Evolutionary conservation across 306 rosid species (phyloP).

Genomic region (Castanea crenata): DNA sequence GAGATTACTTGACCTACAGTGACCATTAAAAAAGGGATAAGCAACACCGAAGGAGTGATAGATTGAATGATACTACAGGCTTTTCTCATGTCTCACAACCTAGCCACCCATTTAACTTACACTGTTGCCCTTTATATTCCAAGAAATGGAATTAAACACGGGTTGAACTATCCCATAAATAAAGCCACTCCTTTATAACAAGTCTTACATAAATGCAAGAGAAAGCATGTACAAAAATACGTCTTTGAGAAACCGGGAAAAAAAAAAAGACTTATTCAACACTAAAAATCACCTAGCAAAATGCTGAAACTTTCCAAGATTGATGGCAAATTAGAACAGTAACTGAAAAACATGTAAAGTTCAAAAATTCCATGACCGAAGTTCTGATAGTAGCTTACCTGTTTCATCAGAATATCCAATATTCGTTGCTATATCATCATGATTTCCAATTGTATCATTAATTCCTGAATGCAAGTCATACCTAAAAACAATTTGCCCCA

Average conservation of each 20-base stretch:
- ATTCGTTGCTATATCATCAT: slow-evolving; percentile 68
- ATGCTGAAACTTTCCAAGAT: neutral
- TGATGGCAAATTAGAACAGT: neutral
- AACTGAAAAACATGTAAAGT: slow-evolving; percentile 23
- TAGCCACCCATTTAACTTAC: neutral
- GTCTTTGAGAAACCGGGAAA: neutral
- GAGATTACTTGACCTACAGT: slow-evolving; percentile 66
- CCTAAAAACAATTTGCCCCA: slow-evolving; percentile 37
- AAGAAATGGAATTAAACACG: neutral
- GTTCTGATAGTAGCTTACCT: slow-evolving; percentile 42
- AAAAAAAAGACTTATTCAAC: neutral
- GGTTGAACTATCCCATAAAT: neutral
- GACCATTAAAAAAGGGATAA: neutral
- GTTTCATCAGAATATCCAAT: slow-evolving; percentile 69
- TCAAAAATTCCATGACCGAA: slow-evolving; percentile 17
- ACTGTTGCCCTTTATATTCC: neutral
- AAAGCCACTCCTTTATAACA: neutral
- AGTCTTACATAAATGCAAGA: neutral
- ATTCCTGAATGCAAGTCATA: slow-evolving; percentile 71
- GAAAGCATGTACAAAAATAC: neutral
- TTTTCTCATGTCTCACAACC: neutral
- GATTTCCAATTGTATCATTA: slow-evolving; percentile 54
- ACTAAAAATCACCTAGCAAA: neutral
- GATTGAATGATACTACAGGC: neutral
- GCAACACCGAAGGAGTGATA: neutral